Evolutionary conservation across 768 basidiomycete genomes (phyloP).

Genomic region (Agaricus sinodeliciosus): DNA sequence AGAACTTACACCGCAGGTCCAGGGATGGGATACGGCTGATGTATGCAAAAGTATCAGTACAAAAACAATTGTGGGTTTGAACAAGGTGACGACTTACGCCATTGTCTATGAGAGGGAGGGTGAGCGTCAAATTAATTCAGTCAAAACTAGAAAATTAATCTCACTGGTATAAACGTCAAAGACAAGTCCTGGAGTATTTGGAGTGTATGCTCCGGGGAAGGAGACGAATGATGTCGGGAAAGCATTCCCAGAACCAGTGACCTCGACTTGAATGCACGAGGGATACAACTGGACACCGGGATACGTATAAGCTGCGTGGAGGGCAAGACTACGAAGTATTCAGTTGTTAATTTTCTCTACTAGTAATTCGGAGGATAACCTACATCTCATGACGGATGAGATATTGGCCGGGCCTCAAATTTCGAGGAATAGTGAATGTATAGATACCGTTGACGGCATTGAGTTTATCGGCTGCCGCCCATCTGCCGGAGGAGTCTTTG

Average conservation of each 20-base stretch:
- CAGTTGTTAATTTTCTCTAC: background rate
- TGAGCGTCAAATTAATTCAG: background rate
- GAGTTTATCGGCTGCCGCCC: conserved; percentile 36
- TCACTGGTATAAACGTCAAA: conserved; percentile 29
- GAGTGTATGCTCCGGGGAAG: conserved; percentile 38
- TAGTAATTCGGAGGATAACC: conserved; percentile 2
- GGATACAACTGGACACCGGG: conserved; percentile 38
- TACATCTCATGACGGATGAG: conserved; percentile 41
- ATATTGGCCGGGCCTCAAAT: conserved; percentile 38
- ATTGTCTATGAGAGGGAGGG: conserved; percentile 1
- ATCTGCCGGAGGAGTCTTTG: conserved; percentile 32
- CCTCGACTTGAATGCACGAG: conserved; percentile 37
- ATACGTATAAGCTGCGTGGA: conserved; percentile 29
- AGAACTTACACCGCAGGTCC: conserved; percentile 32
- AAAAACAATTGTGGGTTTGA: too few species aligned
- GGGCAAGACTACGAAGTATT: conserved; percentile 23
- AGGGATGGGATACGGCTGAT: conserved; percentile 31
- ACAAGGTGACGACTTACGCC: conserved; percentile 4
- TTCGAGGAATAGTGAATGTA: conserved; percentile 37
- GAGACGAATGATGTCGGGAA: conserved; percentile 38
- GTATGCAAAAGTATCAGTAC: background rate
- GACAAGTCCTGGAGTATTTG: conserved; percentile 25
- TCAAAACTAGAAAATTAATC: background rate
- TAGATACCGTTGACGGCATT: conserved; percentile 30
- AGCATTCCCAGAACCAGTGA: conserved; percentile 36